Base-by-base conservation (phyloP, 345 rosid species). In the Gossypium stocksii region DNA sequence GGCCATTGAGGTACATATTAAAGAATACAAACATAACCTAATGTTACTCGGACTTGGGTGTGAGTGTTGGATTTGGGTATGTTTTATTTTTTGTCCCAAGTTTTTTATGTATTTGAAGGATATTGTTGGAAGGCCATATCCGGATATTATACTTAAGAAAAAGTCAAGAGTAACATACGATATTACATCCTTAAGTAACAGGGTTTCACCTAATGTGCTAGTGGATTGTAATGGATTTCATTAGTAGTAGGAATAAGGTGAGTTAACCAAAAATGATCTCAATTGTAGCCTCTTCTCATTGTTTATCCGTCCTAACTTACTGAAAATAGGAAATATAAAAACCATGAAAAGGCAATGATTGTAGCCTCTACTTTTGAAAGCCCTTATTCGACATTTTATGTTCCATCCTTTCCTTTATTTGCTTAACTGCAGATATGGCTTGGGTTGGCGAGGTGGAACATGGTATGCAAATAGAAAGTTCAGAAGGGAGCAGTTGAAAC, bases 381-480 rank as follows among this genome's bases (percentile, higher is more conserved):
- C 57, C 57, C 9, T 17, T 53, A 17, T 17, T 20, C 2, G 23
- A 53, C 58, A n/a, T n/a, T 6, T 11, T 59, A 34, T 23, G 63
- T 3, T 22, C 41, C 5, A 4, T 59, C 34, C 13, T 59, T 59
- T 38, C 38, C 14, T 59, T 59, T 59, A 59, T 43, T 64, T 45
- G 29, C 65, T 73, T 75, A 52, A 73, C 70, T 82, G 76, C 84
- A 94, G 98, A 78, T 94, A 94, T 79, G 97, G 89, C 59, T 83
- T 89, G 60, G 98, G 98, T 65, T 94, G 98, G 98, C 82, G 96
- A 77, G 97, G 98, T 61, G 98, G 98, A 78, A 75, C 80, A 79
- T 91, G 98, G 98, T 89, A 89, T 71, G 90, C 97, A 29, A 90
- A 86, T 76, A 87, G 97, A 85, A 89, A 91, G 84, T 84, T 85